Conservation (phyloP, 2,329 filamentous ascomycete species). For the Aspergillus piperis region DNA sequence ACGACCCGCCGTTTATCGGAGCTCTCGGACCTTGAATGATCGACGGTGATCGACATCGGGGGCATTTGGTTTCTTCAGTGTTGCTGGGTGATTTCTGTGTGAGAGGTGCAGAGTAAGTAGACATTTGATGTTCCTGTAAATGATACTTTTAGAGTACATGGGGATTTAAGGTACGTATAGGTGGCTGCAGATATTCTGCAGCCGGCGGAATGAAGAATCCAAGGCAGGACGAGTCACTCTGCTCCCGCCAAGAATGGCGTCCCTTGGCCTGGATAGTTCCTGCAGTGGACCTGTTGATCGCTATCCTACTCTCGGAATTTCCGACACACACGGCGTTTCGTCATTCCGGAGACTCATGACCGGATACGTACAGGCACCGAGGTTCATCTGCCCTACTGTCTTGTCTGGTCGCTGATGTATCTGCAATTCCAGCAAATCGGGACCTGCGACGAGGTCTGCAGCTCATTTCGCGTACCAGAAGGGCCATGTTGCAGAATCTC, state of each 20-base stretch:
- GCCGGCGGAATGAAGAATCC: too few relatives aligned
- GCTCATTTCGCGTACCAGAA: not conserved
- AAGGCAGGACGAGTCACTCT: not conserved
- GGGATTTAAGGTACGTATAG: too few relatives aligned
- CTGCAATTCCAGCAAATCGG: not conserved
- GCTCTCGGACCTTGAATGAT: not conserved
- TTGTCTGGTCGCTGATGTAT: not conserved
- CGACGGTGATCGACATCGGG: not conserved
- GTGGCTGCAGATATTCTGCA: too few relatives aligned
- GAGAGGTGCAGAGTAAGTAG: too few relatives aligned
- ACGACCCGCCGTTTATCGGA: not conserved
- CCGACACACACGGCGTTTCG: not conserved
- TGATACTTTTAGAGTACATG: not conserved
- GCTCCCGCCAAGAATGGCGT: not conserved
- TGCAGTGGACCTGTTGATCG: not conserved
- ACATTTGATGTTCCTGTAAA: not conserved
- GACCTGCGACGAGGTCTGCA: not conserved
- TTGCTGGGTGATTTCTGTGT: not conserved
- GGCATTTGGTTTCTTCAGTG: not conserved
- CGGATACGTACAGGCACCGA: not conserved
- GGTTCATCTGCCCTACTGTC: not conserved
- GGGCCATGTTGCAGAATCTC: not conserved
- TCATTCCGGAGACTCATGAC: not conserved
- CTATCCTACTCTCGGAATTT: not conserved
- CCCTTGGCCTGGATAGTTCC: not conserved